Evolutionary conservation across 2,329 filamentous ascomycete genomes (phyloP).

Genomic region (Colletotrichum sp.): DNA sequence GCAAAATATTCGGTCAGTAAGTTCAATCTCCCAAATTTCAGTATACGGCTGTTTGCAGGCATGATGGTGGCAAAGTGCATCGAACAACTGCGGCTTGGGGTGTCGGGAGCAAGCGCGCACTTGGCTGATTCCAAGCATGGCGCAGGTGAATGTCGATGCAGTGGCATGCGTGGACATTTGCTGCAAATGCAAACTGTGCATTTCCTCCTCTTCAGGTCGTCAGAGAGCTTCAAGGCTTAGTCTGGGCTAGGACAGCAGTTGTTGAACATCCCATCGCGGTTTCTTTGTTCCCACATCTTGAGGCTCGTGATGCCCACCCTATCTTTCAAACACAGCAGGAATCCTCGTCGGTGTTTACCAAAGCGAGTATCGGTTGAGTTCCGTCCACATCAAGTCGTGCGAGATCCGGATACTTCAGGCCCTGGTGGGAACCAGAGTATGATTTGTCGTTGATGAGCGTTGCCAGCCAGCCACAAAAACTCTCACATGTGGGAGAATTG

Average conservation of each 20-base stretch:
- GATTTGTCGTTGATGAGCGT: conserved; percentile 9
- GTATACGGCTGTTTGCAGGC: neutral
- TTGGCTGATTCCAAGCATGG: neutral
- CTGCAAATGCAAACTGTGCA: neutral
- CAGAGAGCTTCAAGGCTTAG: neutral
- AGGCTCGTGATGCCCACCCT: neutral
- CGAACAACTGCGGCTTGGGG: neutral
- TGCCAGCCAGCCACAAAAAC: conserved; percentile 30
- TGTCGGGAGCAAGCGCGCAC: neutral
- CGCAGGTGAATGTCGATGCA: neutral
- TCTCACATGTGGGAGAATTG: conserved; percentile 37
- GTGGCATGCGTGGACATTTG: neutral
- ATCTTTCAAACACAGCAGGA: neutral
- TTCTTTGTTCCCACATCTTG: neutral
- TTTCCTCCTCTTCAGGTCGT: neutral
- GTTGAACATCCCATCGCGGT: neutral
- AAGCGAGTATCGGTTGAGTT: neutral
- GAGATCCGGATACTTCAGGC: neutral
- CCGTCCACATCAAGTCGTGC: neutral
- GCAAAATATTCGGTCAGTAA: conserved; percentile 25
- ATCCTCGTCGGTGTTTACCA: neutral
- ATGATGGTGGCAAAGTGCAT: neutral
- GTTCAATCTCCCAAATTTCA: neutral
- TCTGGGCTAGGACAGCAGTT: neutral
- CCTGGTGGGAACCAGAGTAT: neutral